Base-by-base conservation (phyloP, 768 basidiomycete species). In the Leucogyrophana mollusca region DNA sequence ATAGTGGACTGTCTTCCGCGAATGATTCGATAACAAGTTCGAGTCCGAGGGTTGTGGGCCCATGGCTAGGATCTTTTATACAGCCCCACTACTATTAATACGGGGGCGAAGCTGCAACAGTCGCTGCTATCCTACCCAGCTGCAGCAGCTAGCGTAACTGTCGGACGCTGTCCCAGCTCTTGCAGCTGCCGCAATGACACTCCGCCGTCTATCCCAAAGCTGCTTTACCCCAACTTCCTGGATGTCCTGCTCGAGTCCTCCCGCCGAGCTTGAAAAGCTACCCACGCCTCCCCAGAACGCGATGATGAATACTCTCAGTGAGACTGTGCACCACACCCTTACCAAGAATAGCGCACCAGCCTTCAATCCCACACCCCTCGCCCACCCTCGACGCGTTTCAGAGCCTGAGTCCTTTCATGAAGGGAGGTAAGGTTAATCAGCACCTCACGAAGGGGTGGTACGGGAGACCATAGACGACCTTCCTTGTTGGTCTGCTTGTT, bases 331-430 rank as follows among this genome's bases (percentile, higher is more conserved):
- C 49, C 78, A 60, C 13, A 77, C 73, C 4, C 53, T 64, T 18
- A 86, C 84, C 3, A 55, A 59, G 16, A 87, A 86, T 43, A 27
- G 20, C 4, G 76, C 84, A 4, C 73, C 73, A 4, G 72, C 83
- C 1, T 78, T 71, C 51, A 59, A 49, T 35, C 79, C 80, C 6
- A 84, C 84, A 0, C 59, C 64, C n/a, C 13, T 78, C 73, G 2
- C 33, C 76, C 0, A 75, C 73, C 1, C 68, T 86, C 2, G 79
- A 86, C 51, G 82, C 81, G 0, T 86, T 84, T 60, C 62, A 74
- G 16, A 51, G 56, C 14, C 53, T 85, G 13, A 60, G 60, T 7
- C 54, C 55, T 1, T 53, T 61, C 14, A 49, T 63, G 0, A 16
- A 46, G 2, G 55, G 57, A 3, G 14, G 20, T 0, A 37, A 50